Base-by-base conservation (phyloP, 148 eudicot species). In the Rheum nobile region DNA sequence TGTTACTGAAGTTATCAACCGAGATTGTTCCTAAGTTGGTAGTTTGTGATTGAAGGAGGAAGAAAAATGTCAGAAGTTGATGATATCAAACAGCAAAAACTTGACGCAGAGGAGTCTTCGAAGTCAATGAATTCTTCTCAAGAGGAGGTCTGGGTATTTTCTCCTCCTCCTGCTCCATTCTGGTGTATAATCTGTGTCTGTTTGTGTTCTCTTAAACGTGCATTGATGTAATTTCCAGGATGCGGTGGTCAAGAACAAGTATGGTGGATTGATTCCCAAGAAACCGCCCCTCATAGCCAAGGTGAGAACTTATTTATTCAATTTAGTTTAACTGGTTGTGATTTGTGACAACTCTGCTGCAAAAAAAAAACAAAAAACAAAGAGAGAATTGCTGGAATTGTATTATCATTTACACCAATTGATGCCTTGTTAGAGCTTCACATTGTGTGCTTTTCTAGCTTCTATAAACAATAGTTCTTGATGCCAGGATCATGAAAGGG, bases 401-500 rank as follows among this genome's bases (percentile, higher is more conserved):
- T n/a, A n/a, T n/a, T n/a, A n/a, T n/a, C n/a, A n/a, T n/a, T n/a
- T n/a, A n/a, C n/a, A n/a, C n/a, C n/a, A n/a, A n/a, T n/a, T n/a
- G n/a, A n/a, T n/a, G n/a, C n/a, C n/a, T n/a, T n/a, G n/a, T n/a
- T n/a, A 28, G 16, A 12, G 38, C 8, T 28, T 63, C 16, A 54
- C 22, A 16, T 47, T 47, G n/a, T 47, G 52, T 54, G 63, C 14
- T 57, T 2, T 26, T 57, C 34, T 26, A 24, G 13, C 34, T 57
- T 24, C 16, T 57, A 24, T 57, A 26, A 37, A 72, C 70, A n/a
- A 14, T 46, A 65, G 19, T 72, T 69, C 42, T 47, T 75, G 38
- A 74, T 52, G 26, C 8, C 86, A 93, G 98, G 98, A 93, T 72
- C 88, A 89, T 80, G 98, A 93, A 76, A 91, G 86, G 44, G 96